Conservation (phyloP, 352 stramenopile genomes). For the Phytophthora ohioensis region DNA sequence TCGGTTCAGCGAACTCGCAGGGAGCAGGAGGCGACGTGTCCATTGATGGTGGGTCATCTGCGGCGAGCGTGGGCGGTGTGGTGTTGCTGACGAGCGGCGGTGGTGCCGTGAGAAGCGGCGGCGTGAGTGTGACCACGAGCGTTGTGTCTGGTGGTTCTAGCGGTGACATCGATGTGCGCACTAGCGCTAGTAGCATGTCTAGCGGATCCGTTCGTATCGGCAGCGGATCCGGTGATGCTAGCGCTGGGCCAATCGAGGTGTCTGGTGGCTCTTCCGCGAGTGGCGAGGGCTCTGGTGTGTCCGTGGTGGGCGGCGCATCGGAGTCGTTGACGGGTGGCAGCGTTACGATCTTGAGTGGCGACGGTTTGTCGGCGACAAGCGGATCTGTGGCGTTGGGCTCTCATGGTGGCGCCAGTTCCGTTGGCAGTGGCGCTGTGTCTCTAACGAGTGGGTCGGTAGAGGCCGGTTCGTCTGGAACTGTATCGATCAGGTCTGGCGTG, state of each 20-base stretch:
- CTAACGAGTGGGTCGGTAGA: slow-evolving; percentile 25
- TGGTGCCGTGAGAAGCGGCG: slow-evolving; percentile 28
- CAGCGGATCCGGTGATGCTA: slow-evolving; percentile 30
- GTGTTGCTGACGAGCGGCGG: slow-evolving; percentile 29
- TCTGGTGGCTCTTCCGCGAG: slow-evolving; percentile 36
- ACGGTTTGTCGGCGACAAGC: slow-evolving; percentile 17
- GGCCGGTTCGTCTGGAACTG: slow-evolving; percentile 27
- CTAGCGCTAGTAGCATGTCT: slow-evolving; percentile 27
- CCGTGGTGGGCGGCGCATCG: slow-evolving; percentile 30
- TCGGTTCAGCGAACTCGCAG: slow-evolving; percentile 34
- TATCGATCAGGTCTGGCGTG: slow-evolving; percentile 25
- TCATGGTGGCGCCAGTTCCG: slow-evolving; percentile 1
- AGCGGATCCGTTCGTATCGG: slow-evolving; percentile 33
- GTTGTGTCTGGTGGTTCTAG: slow-evolving; percentile 22
- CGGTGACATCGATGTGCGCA: slow-evolving; percentile 25
- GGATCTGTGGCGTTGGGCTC: slow-evolving; percentile 29
- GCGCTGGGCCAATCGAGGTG: slow-evolving; percentile 34
- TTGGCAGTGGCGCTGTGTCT: slow-evolving; percentile 19
- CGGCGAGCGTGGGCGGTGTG: slow-evolving; percentile 17
- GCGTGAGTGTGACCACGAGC: slow-evolving; percentile 28
- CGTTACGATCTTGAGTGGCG: slow-evolving; percentile 27
- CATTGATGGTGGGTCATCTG: slow-evolving; percentile 34
- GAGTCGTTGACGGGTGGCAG: slow-evolving; percentile 31
- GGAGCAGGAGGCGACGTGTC: slow-evolving; percentile 38
- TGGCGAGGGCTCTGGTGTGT: slow-evolving; percentile 34